Evolutionary conservation across 495 filamentous ascomycete genomes (phyloP).

Genomic region (Massariosphaeria phaeospora): DNA sequence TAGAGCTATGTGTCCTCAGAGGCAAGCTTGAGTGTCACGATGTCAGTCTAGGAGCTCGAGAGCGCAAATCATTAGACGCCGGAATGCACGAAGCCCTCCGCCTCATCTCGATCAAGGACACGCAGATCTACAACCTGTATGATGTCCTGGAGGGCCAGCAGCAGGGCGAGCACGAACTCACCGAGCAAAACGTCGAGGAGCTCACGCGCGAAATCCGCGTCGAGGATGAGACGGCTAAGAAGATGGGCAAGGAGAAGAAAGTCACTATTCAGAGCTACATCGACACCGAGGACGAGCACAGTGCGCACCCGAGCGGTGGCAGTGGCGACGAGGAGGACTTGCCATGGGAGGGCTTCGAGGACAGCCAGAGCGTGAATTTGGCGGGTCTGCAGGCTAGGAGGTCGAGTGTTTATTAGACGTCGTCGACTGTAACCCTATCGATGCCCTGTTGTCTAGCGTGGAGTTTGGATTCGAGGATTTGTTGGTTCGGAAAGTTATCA

Average conservation of each 20-base stretch:
- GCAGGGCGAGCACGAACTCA: conserved; percentile 64
- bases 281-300: conserved; percentile 15
- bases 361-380: background rate
- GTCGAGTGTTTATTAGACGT: background rate
- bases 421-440: background rate
- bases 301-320: conserved; percentile 3
- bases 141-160: conserved; percentile 85
- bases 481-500: background rate
- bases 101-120: conserved; percentile 71
- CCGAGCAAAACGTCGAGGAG: conserved; percentile 60
- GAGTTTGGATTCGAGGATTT: conserved; percentile 1
- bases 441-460: background rate
- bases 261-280: conserved; percentile 31
- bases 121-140: conserved; percentile 82
- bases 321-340: conserved; percentile 23
- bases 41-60: conserved; percentile 60
- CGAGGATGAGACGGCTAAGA: conserved; percentile 38
- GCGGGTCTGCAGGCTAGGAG: background rate
- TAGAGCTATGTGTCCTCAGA: conserved; percentile 56
- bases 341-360: conserved; percentile 32
- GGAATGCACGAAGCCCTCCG: conserved; percentile 61
- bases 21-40: conserved; percentile 63
- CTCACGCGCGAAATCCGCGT: conserved; percentile 59
- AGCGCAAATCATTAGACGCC: conserved; percentile 58
- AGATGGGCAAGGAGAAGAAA: conserved; percentile 27